phyloP scores from a whole-genome alignment of 208 protist species.

The Leishmania gerbilli region DNA sequence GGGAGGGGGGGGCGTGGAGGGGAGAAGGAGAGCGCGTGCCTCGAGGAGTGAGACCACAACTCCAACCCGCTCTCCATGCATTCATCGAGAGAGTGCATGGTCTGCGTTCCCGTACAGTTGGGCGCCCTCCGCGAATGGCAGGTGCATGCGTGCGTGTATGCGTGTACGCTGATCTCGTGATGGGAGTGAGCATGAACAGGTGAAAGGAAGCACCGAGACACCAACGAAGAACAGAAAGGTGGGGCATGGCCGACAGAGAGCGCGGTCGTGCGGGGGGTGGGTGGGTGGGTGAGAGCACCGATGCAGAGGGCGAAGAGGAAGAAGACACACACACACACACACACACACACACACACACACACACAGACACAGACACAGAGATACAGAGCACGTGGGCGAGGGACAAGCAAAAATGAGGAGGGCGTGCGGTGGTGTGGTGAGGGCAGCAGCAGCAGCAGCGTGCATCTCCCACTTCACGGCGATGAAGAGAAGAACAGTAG shows the following conservation, averaged over 20 bases:
- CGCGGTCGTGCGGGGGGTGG: no score
- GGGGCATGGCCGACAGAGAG: no score
- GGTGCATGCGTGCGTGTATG: not conserved
- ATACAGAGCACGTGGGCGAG: not conserved
- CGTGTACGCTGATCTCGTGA: not conserved
- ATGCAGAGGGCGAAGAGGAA: no score
- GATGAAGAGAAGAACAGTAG: not conserved
- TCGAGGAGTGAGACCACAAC: not conserved
- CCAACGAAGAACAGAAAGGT: no score
- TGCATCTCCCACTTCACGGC: not conserved
- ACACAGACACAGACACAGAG: not conserved
- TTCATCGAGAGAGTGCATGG: not conserved
- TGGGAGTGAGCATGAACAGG: not conserved
- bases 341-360: not conserved
- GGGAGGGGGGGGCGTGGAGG: not conserved
- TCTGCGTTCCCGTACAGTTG: not conserved
- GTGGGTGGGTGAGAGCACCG: no score
- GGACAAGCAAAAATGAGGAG: not conserved
- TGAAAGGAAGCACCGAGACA: not conserved
- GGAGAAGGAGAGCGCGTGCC: not conserved
- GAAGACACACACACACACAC: not conserved
- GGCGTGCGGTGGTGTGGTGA: not conserved
- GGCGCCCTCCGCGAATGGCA: not conserved
- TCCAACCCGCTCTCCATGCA: not conserved
- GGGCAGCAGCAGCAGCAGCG: not conserved